Percentiles rank a stretch among this genome's conserved stretches.
phyloP scores from a whole-genome alignment of 73 alveolate genomes.

The Effrenium voratum region DNA sequence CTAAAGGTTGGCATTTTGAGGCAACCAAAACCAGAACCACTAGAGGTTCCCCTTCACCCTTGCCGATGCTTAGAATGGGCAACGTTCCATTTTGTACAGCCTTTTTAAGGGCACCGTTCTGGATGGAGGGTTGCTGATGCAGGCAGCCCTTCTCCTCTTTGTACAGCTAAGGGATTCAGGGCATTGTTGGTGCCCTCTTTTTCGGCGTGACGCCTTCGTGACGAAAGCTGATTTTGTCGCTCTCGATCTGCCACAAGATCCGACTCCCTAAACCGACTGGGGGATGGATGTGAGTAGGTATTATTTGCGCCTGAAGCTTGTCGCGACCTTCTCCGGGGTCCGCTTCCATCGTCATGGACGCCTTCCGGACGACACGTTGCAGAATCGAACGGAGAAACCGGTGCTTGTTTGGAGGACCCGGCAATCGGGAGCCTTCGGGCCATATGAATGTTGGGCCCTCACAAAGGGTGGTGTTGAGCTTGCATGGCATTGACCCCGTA shows the following conservation, averaged over 20 bases:
- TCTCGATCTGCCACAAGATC: neutral
- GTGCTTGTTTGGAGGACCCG: no score
- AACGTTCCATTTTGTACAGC: neutral
- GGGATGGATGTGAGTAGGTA: neutral
- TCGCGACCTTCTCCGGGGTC: conserved; percentile 27
- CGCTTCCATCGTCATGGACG: conserved; percentile 59
- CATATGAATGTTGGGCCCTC: no score
- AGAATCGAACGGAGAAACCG: no score
- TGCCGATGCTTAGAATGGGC: neutral
- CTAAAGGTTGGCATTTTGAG: neutral
- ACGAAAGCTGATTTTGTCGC: neutral
- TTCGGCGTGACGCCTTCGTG: neutral
- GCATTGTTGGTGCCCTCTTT: neutral
- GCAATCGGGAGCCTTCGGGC: no score
- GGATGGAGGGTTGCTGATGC: neutral
- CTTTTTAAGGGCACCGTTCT: neutral
- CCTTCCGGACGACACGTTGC: no score
- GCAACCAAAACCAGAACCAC: neutral
- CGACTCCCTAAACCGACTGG: neutral
- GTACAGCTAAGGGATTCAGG: no score
- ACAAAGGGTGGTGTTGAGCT: no score
- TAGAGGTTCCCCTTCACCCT: neutral
- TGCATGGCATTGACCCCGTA: no score
- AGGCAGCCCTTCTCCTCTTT: no score
- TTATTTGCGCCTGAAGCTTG: conserved; percentile 28